Percentiles rank a stretch among this genome's conserved stretches.
phyloP scores from a whole-genome alignment of 805 yeast genomes.

The Ogataea pini region DNA sequence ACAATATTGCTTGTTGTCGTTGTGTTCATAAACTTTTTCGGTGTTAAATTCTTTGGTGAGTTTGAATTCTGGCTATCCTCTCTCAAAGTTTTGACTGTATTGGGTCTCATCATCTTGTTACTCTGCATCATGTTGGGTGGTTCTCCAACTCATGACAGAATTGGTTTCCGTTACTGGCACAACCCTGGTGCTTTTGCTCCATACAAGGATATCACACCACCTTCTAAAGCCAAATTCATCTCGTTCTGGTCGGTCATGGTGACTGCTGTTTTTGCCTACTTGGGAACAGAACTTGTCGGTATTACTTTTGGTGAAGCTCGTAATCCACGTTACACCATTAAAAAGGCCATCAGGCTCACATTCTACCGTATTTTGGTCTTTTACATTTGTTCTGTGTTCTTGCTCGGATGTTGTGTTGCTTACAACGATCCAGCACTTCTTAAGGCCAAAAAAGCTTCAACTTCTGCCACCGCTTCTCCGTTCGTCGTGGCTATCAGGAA shows the following conservation, averaged over 20 bases:
- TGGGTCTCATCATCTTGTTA: slow-evolving; percentile 65
- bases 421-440: slow-evolving; percentile 46
- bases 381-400: slow-evolving; percentile 52
- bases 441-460: slow-evolving; percentile 46
- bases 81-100: slow-evolving; percentile 62
- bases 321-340: slow-evolving; percentile 50
- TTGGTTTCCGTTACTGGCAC: slow-evolving; percentile 46
- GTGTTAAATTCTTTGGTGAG: slow-evolving; percentile 52
- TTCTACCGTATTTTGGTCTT: slow-evolving; percentile 55
- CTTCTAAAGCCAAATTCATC: slow-evolving; percentile 48
- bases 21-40: slow-evolving; percentile 43
- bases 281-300: slow-evolving; percentile 53
- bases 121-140: slow-evolving; percentile 75
- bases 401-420: slow-evolving; percentile 60
- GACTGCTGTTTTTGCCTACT: slow-evolving; percentile 51
- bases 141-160: slow-evolving; percentile 69
- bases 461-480: slow-evolving; percentile 75
- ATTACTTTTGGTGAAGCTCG: slow-evolving; percentile 50
- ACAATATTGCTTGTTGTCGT: slow-evolving; percentile 45
- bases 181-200: slow-evolving; percentile 44
- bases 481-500: slow-evolving; percentile 78
- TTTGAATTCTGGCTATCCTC: slow-evolving; percentile 59
- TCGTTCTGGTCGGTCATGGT: slow-evolving; percentile 55
- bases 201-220: slow-evolving; percentile 44
- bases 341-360: slow-evolving; percentile 54